phyloP scores from a whole-genome alignment of 805 yeast genomes.

The Metschnikowia bowlesiae region DNA sequence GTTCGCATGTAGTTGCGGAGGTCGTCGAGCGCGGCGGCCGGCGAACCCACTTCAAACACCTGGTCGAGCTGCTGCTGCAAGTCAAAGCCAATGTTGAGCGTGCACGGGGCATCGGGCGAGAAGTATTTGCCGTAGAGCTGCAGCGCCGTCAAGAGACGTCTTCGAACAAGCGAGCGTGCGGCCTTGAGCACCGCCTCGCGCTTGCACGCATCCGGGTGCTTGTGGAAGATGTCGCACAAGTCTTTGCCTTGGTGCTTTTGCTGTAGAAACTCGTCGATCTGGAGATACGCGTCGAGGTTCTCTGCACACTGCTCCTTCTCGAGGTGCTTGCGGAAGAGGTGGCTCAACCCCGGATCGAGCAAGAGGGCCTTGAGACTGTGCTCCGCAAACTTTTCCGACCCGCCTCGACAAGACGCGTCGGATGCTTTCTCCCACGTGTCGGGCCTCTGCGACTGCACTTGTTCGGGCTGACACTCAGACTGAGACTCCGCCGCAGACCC shows the following conservation, averaged over 20 bases:
- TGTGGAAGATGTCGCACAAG: slow-evolving; percentile 17
- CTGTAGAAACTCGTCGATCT: slow-evolving; percentile 49
- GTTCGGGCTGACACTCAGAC: too few relatives aligned
- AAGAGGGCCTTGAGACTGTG: slow-evolving; percentile 37
- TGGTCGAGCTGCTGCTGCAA: slow-evolving; percentile 42
- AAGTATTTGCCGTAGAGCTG: slow-evolving; percentile 63
- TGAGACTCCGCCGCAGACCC: background rate
- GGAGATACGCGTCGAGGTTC: slow-evolving; percentile 67
- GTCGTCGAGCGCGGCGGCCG: slow-evolving; percentile 2
- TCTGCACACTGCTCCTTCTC: slow-evolving; percentile 66
- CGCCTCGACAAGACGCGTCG: too few relatives aligned
- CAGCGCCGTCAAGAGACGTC: slow-evolving; percentile 58
- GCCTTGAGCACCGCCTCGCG: slow-evolving; percentile 10
- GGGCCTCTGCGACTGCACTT: too few relatives aligned
- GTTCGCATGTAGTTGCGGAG: slow-evolving; percentile 12
- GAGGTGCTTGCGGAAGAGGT: slow-evolving; percentile 62
- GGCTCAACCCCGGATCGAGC: slow-evolving; percentile 71
- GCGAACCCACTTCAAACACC: slow-evolving; percentile 11
- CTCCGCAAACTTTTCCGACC: background rate
- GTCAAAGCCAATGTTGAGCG: slow-evolving; percentile 61
- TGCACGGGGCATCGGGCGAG: slow-evolving; percentile 61
- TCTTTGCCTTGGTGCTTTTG: slow-evolving; percentile 42
- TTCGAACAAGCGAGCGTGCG: slow-evolving; percentile 39
- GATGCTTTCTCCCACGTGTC: background rate
- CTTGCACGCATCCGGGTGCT: slow-evolving; percentile 14